phyloP scores from a whole-genome alignment of 495 filamentous ascomycete genomes.

The Pyrenula massariospora region DNA sequence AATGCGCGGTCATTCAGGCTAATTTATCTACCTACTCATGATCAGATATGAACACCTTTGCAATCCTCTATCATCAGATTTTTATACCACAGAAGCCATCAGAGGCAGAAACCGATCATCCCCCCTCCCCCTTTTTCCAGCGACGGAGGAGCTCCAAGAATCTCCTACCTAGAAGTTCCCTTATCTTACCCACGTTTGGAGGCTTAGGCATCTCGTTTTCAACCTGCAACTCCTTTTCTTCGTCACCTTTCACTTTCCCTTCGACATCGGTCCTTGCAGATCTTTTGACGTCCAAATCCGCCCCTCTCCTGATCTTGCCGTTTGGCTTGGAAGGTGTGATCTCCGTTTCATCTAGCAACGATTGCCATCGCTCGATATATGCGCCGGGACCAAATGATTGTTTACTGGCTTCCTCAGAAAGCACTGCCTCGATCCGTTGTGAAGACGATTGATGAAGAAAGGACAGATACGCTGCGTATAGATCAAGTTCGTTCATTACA shows the following conservation, averaged over 20 bases:
- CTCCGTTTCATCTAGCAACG: conserved; percentile 43
- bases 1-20: too few species aligned
- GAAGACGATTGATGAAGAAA: conserved; percentile 32
- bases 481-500: conserved; percentile 31
- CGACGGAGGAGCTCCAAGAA: neutral
- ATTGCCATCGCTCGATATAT: conserved; percentile 52
- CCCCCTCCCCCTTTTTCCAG: neutral
- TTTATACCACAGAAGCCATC: too few species aligned
- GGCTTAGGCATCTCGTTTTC: neutral
- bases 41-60: too few species aligned
- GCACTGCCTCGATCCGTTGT: conserved; percentile 24
- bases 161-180: neutral
- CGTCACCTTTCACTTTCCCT: conserved; percentile 18
- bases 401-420: conserved; percentile 8
- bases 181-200: conserved; percentile 2
- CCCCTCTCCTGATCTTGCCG: conserved; percentile 36
- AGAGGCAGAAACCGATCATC: too few species aligned
- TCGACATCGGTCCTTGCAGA: conserved; percentile 35
- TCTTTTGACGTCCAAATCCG: conserved; percentile 33
- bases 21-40: too few species aligned
- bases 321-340: conserved; percentile 38
- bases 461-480: conserved; percentile 41
- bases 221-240: neutral
- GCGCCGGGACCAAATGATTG: conserved; percentile 43
- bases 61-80: too few species aligned